A percentile compares a stretch with the other conserved stretches of the same genome.
phyloP scores from a whole-genome alignment of 345 rosid genomes.

The Salix koriyanagi region DNA sequence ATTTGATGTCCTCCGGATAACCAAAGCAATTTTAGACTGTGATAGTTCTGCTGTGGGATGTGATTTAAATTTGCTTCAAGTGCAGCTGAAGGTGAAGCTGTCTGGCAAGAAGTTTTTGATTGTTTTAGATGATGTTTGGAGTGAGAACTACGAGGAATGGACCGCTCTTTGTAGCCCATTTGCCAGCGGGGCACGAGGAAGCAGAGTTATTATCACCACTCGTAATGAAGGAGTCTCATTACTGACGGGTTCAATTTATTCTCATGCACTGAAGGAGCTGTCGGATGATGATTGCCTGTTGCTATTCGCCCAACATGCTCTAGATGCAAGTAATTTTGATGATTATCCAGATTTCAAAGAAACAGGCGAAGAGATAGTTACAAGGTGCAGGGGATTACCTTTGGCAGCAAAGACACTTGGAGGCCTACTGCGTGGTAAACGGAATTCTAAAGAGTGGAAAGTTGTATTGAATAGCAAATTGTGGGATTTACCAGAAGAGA shows the following conservation, averaged over 20 bases:
- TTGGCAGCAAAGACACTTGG: conserved; percentile 25
- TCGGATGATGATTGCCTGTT: conserved; percentile 16
- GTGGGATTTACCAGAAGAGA: conserved; percentile 7
- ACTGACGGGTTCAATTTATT: background rate
- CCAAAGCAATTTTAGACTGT: background rate
- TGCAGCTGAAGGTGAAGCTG: background rate
- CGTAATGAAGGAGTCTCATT: background rate
- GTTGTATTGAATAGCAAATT: conserved; percentile 8
- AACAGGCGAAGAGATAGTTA: background rate
- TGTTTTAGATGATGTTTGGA: conserved; percentile 8
- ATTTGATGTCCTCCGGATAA: conserved; percentile 26
- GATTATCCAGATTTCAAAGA: background rate
- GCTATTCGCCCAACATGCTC: conserved; percentile 13
- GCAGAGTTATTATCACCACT: conserved; percentile 7
- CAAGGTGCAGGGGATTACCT: conserved; percentile 20
- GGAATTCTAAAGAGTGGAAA: conserved; percentile 2
- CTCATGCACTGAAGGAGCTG: background rate
- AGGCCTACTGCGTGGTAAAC: conserved; percentile 14
- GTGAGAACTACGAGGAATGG: background rate
- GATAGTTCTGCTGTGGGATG: background rate
- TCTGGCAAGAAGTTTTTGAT: background rate
- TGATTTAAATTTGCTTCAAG: background rate
- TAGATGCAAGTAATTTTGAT: background rate
- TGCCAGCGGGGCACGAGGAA: background rate
- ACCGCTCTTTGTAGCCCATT: background rate